Base-by-base conservation (phyloP, 768 basidiomycete genomes). In the Kwoniella newhampshirensis region DNA sequence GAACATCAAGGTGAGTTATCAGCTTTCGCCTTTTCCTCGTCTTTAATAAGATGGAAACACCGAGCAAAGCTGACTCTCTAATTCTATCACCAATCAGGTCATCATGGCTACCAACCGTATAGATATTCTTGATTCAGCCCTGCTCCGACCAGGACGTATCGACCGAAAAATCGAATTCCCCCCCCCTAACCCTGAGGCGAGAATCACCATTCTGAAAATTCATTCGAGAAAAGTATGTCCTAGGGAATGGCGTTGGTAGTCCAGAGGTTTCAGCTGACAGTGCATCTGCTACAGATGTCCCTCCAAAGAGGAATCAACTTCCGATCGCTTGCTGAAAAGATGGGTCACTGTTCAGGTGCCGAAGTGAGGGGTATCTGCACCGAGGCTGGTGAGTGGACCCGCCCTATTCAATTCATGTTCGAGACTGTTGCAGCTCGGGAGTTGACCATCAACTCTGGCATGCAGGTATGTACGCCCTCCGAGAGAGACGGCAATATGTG, bases 161-260 rank as follows among this genome's bases (percentile, higher is more conserved):
- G 93, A 98, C 77, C 80, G 87, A 39, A 97, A 97, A 80, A 99
- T 99, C 64, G 94, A 99, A 77, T 97, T 99, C 80, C 94, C 94
- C 15, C 94, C 96, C 27, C 94, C 94, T 48, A 77, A 77, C 2
- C 94, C 94, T 0, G 93, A 97, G 75, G 93, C 93, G 2, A 87
- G 93, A 71, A 88, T 97, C 25, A 88, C 89, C n/a, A 98, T 98
- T 75, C 84, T 98, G 28, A 87, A 92, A 40, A 97, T 97, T 62
- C 94, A 98, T 73, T 94, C 91, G 20, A 84, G 94, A 64, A 98
- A 98, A 83, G 89, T 87, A 40, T 15, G 76, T 49, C 13, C n/a
- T n/a, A n/a, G n/a, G n/a, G n/a, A n/a, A n/a, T n/a, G n/a, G n/a
- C n/a, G n/a, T n/a, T n/a, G n/a, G n/a, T n/a, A n/a, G n/a, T n/a